Evolutionary conservation across 192 early-diverging fungal species (phyloP), one percentile per base, ranked within the genome.

Genomic region (Allomyces javanicus): DNA sequence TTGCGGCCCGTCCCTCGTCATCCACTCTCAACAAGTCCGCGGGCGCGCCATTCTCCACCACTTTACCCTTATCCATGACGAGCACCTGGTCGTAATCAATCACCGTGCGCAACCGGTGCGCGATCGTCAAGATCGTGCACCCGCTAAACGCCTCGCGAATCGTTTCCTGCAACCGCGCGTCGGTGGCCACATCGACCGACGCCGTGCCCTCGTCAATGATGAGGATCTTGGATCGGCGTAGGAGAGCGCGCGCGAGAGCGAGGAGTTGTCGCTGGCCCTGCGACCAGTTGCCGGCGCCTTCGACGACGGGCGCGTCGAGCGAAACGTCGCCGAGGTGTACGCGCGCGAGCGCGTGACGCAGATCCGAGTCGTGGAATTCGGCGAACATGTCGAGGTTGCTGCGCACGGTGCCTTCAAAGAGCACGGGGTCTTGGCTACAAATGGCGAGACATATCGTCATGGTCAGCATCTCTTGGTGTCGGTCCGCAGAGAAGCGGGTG

Each of bases 171-270:
- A 88, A 74, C 66, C 84, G 71, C 40, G 78, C 78, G 69, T 87
- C 85, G 7, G 86, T 86, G 61, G 83, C 85, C 58, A 77, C 76
- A 66, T 85, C 83, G 19, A 87, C 81, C 19, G 75, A 75, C 19
- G 91, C 90, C 0, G 89, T 91, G 4, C 89, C 91, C 67, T 96
- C 89, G 66, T 90, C 89, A 0, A 90, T 68, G 0, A 91, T 70
- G 2, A 90, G 70, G 19, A 90, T 79, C 25, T 67, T 73, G 33
- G 77, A 67, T 27, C 72, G 69, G 44, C 72, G 73, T 11, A 86
- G 72, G 44, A 86, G 68, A 0, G 81, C 83, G 2, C 87, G 77
- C 0, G 87, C 81, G 24, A 89, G 72, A 40, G 78, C 76, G 27
- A 89, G 72, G 9, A 81, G 70, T 68, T 84, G 82, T 23, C 76